Evolutionary conservation across 2,329 filamentous ascomycete species (phyloP).

Genomic region (Penicillium sp.): DNA sequence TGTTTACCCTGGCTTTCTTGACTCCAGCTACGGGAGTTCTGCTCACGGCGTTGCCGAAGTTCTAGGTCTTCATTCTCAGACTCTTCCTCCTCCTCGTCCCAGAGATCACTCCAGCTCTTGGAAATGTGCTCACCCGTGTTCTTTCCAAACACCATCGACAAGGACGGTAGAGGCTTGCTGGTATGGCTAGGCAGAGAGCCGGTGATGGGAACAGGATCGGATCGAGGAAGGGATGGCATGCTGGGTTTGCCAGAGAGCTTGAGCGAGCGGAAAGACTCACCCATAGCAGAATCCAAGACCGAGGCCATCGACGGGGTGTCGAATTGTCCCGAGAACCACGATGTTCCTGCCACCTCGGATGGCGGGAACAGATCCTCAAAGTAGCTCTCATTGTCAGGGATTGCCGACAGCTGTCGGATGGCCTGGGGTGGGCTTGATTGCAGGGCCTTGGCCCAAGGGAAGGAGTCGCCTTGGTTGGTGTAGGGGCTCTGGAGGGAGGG

Average conservation of each 20-base stretch:
- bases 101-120: constrained; percentile 99
- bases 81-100: constrained; percentile 91
- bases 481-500: constrained; percentile 88
- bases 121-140: constrained; percentile 69
- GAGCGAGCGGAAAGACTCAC: constrained; percentile 72
- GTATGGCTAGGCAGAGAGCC: constrained; percentile 68
- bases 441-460: constrained; percentile 91
- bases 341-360: constrained; percentile 59
- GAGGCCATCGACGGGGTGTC: constrained; percentile 80
- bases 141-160: constrained; percentile 74
- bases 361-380: constrained; percentile 79
- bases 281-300: constrained; percentile 75
- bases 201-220: constrained; percentile 66
- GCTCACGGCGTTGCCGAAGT: constrained; percentile 54
- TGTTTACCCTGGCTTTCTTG: constrained; percentile 61
- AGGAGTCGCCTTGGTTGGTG: constrained; percentile 68
- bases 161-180: constrained; percentile 57
- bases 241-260: constrained; percentile 44
- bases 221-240: constrained; percentile 45
- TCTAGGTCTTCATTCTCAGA: constrained; percentile 57
- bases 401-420: constrained; percentile 79
- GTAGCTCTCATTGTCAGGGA: constrained; percentile 72
- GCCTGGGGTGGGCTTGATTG: constrained; percentile 66
- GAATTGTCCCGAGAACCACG: constrained; percentile 72
- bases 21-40: constrained; percentile 73